Conservation (phyloP, 805 yeast genomes). For the Cyberlindnera maritima region DNA sequence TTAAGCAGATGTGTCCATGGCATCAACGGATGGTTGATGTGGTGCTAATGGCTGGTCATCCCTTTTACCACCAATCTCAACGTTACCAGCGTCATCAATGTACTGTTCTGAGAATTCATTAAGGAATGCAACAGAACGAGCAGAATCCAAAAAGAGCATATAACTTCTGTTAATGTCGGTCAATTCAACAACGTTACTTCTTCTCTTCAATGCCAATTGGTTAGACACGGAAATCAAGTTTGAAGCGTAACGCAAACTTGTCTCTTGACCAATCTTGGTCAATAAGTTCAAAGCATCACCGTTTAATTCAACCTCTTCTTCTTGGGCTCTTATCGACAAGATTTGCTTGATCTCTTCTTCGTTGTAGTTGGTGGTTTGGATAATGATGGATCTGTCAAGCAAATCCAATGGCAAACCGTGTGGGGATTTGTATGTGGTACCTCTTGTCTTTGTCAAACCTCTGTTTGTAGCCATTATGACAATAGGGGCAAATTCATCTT, state of each 20-base stretch:
- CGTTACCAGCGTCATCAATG: slow-evolving; percentile 78
- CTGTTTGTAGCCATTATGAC: slow-evolving; percentile 98
- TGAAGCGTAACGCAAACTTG: slow-evolving; percentile 89
- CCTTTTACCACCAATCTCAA: slow-evolving; percentile 44
- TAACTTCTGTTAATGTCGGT: slow-evolving; percentile 86
- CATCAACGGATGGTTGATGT: slow-evolving; percentile 24
- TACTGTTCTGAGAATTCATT: slow-evolving; percentile 66
- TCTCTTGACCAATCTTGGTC: slow-evolving; percentile 86
- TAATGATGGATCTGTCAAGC: slow-evolving; percentile 89
- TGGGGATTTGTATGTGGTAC: slow-evolving; percentile 90
- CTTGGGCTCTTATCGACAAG: slow-evolving; percentile 84
- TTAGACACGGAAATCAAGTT: slow-evolving; percentile 89
- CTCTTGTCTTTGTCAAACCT: slow-evolving; percentile 91
- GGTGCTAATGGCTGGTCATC: slow-evolving; percentile 34
- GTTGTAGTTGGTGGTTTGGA: slow-evolving; percentile 76
- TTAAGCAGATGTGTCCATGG: slow-evolving; percentile 37
- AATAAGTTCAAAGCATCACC: slow-evolving; percentile 82
- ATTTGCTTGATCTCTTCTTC: slow-evolving; percentile 85
- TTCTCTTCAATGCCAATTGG: slow-evolving; percentile 80
- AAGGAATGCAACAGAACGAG: slow-evolving; percentile 83
- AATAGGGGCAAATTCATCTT: slow-evolving; percentile 94
- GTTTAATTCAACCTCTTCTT: slow-evolving; percentile 85
- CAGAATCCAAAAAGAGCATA: slow-evolving; percentile 81
- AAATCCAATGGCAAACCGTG: slow-evolving; percentile 97
- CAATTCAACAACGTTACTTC: slow-evolving; percentile 66